Percentiles rank a stretch among this genome's conserved stretches.
Conservation (phyloP, 2,329 filamentous ascomycete species). For the Diaporthe ampelina region DNA sequence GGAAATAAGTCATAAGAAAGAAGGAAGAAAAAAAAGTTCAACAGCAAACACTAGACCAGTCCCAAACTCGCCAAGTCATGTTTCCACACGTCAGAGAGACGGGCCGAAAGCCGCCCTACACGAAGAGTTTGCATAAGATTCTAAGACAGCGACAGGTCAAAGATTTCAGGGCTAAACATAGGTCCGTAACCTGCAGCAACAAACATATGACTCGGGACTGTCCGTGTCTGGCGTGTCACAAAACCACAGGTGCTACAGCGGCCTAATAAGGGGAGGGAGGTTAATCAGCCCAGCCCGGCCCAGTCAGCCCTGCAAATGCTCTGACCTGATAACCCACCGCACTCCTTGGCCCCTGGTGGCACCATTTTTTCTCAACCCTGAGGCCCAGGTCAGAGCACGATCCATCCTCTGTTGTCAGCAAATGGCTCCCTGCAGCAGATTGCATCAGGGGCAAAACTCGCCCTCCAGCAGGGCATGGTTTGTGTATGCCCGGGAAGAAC, state of each 20-base stretch:
- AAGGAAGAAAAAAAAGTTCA: neutral
- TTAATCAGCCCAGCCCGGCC: slow-evolving; percentile 4
- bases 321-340: slow-evolving; percentile 33
- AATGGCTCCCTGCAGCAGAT: neutral
- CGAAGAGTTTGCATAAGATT: neutral
- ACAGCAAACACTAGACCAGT: neutral
- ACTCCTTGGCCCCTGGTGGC: slow-evolving; percentile 12
- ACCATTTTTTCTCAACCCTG: slow-evolving; percentile 24
- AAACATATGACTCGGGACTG: slow-evolving; percentile 23
- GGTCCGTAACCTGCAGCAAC: neutral
- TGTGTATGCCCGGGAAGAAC: slow-evolving; percentile 15
- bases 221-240: neutral
- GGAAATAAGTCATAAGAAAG: no score
- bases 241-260: neutral
- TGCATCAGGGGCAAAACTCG: neutral
- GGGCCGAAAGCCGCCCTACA: slow-evolving; percentile 26
- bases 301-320: slow-evolving; percentile 7
- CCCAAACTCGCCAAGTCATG: slow-evolving; percentile 8
- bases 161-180: neutral
- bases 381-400: slow-evolving; percentile 14
- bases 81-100: slow-evolving; percentile 15
- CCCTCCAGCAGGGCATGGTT: neutral
- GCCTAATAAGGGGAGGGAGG: neutral
- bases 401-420: neutral
- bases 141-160: neutral